phyloP scores from a whole-genome alignment of 2,329 filamentous ascomycete genomes.

The Claviceps purpurea region DNA sequence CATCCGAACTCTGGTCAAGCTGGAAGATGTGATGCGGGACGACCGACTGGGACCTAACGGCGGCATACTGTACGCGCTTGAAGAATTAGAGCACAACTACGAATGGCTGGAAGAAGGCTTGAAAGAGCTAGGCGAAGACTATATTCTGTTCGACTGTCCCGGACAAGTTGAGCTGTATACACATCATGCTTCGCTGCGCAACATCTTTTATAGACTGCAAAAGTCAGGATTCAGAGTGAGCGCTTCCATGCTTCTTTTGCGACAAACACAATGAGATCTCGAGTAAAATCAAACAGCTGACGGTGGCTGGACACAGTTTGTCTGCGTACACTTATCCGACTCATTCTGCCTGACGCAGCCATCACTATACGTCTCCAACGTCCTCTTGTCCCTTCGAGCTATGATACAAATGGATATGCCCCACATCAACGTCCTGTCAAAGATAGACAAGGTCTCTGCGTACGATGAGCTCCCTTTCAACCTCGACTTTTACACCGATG shows the following conservation, averaged over 20 bases:
- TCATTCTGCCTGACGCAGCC: constrained; percentile 87
- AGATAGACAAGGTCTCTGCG: constrained; percentile 84
- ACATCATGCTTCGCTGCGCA: constrained; percentile 80
- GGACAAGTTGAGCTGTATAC: constrained; percentile 96
- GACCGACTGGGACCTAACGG: constrained; percentile 88
- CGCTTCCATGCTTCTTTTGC: background rate
- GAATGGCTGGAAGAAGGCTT: constrained; percentile 81
- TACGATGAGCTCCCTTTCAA: constrained; percentile 88
- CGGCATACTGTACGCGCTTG: constrained; percentile 81
- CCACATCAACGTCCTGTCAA: constrained; percentile 89
- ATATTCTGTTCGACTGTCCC: constrained; percentile 89
- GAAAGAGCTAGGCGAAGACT: constrained; percentile 73
- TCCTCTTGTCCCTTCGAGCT: constrained; percentile 81
- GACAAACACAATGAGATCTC: too few species aligned
- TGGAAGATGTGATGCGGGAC: constrained; percentile 91
- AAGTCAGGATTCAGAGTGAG: constrained; percentile 80
- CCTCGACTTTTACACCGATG: constrained; percentile 93
- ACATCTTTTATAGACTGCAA: constrained; percentile 81
- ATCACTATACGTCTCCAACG: constrained; percentile 86
- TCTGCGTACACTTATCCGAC: constrained; percentile 86
- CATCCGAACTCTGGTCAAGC: constrained; percentile 73
- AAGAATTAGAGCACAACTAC: constrained; percentile 87
- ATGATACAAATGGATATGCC: constrained; percentile 99
- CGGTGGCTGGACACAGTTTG: constrained; percentile 45
- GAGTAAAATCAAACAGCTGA: constrained; percentile 8